Evolutionary conservation across 1,139 yeast species (phyloP).

Genomic region (Blastobotrys petasosporus): DNA sequence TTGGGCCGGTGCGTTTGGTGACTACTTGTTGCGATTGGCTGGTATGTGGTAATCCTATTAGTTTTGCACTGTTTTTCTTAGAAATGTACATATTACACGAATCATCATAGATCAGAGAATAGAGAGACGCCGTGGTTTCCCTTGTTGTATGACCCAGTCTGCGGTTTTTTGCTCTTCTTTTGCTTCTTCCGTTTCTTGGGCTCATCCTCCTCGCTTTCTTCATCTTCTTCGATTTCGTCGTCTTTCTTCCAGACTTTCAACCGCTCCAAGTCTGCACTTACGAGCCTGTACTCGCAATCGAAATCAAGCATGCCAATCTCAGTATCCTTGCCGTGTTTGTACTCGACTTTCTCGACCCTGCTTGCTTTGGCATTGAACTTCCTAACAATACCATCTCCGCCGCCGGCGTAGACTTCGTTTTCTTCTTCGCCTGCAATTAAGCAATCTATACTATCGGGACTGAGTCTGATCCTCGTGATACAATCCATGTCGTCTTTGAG

Average conservation of each 20-base stretch:
- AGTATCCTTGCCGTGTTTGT: conserved; percentile 56
- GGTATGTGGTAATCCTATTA: conserved; percentile 28
- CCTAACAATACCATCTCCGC: conserved; percentile 72
- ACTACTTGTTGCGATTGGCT: conserved; percentile 52
- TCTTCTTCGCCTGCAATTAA: conserved; percentile 70
- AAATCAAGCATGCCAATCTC: conserved; percentile 72
- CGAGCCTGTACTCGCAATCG: conserved; percentile 70
- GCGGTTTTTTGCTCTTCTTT: conserved; percentile 37
- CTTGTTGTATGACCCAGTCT: conserved; percentile 29
- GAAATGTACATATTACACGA: neutral
- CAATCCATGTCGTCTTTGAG: conserved; percentile 64
- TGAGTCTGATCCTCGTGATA: conserved; percentile 51
- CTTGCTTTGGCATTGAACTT: conserved; percentile 63
- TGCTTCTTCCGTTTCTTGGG: conserved; percentile 25
- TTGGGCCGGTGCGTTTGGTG: conserved; percentile 69
- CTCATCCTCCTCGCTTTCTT: conserved; percentile 26
- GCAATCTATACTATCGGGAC: conserved; percentile 73
- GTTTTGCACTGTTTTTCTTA: neutral
- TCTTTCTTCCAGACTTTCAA: conserved; percentile 60
- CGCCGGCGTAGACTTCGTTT: conserved; percentile 76
- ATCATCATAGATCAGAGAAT: conserved; percentile 21
- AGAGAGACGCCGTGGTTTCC: conserved; percentile 53
- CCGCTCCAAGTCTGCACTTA: conserved; percentile 77
- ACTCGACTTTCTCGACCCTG: conserved; percentile 46
- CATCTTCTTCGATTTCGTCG: conserved; percentile 21